Evolutionary conservation across 2,329 filamentous ascomycete genomes (phyloP).

Genomic region (Mollisiaceae sp.): DNA sequence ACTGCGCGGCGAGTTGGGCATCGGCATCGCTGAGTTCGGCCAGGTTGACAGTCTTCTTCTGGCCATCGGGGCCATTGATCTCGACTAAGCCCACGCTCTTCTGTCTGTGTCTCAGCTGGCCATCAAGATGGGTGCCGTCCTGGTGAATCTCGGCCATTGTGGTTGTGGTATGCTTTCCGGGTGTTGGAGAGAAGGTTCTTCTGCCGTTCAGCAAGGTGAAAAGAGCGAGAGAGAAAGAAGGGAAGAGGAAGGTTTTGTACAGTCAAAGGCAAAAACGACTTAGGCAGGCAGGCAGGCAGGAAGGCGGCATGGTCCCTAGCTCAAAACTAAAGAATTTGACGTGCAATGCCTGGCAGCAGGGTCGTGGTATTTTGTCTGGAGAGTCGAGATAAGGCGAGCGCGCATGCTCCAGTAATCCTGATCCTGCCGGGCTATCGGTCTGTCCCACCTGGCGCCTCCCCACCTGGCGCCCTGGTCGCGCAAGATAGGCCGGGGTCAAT

Average conservation of each 20-base stretch:
- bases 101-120: constrained; percentile 27
- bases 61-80: constrained; percentile 30
- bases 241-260: constrained; percentile 12
- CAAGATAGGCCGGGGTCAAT: not conserved
- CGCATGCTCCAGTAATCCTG: no score
- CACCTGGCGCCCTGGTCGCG: no score
- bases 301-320: not conserved
- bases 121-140: not conserved
- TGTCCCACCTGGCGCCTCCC: not conserved
- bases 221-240: not conserved
- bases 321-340: not conserved
- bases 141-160: constrained; percentile 16
- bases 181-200: not conserved
- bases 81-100: constrained; percentile 32
- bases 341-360: not conserved
- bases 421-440: not conserved
- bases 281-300: no score
- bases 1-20: constrained; percentile 41
- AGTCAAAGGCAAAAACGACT: not conserved
- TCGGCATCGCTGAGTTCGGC: constrained; percentile 38
- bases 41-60: constrained; percentile 28
- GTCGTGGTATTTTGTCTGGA: not conserved
- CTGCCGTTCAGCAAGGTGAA: not conserved
- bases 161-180: constrained; percentile 1
- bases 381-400: not conserved